Conservation (phyloP, 805 yeast genomes). For the Cyberlindnera sargentensis region DNA sequence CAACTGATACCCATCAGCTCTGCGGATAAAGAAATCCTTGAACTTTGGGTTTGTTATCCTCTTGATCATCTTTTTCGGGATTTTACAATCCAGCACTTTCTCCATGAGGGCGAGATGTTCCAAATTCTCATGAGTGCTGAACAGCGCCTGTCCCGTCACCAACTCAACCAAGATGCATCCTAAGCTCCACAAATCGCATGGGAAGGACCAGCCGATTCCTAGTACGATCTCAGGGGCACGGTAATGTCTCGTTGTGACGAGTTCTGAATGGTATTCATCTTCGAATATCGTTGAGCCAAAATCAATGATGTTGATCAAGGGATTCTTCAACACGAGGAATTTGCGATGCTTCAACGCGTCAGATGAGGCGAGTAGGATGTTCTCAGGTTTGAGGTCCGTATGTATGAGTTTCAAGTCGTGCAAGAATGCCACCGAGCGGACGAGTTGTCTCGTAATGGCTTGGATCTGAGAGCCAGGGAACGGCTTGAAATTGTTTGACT, state of each 20-base stretch:
- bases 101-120: slow-evolving; percentile 97
- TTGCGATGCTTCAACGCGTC: slow-evolving; percentile 18
- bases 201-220: slow-evolving; percentile 95
- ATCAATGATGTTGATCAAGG: slow-evolving; percentile 84
- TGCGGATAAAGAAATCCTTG: slow-evolving; percentile 10
- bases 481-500: slow-evolving; percentile 74
- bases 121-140: slow-evolving; percentile 88
- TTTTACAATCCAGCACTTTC: slow-evolving; percentile 51
- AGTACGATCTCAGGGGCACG: slow-evolving; percentile 95
- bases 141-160: slow-evolving; percentile 88
- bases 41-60: slow-evolving; percentile 14
- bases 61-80: slow-evolving; percentile 32
- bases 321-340: slow-evolving; percentile 54
- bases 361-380: slow-evolving; percentile 43
- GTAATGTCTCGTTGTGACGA: slow-evolving; percentile 93
- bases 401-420: slow-evolving; percentile 89
- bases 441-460: slow-evolving; percentile 77
- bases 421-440: slow-evolving; percentile 78
- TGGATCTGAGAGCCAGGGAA: slow-evolving; percentile 94
- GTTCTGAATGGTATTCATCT: slow-evolving; percentile 87
- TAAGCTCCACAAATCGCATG: slow-evolving; percentile 95
- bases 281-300: slow-evolving; percentile 95
- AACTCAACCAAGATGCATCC: slow-evolving; percentile 92
- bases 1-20: slow-evolving; percentile 16
- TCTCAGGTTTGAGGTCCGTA: slow-evolving; percentile 96